A percentile compares a stretch with the other conserved stretches of the same genome.
phyloP scores from a whole-genome alignment of 2,329 filamentous ascomycete species.

The Neonectria magnoliae region DNA sequence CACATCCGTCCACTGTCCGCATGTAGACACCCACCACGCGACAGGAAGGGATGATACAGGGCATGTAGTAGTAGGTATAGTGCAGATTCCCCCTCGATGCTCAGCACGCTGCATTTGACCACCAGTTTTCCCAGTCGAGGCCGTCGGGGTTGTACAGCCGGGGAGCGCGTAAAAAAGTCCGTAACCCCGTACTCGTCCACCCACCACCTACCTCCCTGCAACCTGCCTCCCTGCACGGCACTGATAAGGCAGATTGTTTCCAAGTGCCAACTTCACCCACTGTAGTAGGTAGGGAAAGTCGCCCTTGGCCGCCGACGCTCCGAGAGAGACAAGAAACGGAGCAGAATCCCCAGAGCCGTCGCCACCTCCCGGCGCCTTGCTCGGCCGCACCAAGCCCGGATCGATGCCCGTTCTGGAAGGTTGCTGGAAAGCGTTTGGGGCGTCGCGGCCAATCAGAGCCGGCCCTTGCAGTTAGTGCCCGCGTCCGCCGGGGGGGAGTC shows the following conservation, averaged over 20 bases:
- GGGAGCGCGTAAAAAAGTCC: not conserved
- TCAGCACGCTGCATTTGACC: not conserved
- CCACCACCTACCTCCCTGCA: not conserved
- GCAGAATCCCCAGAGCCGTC: not conserved
- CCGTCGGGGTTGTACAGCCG: not conserved
- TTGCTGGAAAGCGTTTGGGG: slow-evolving; percentile 41
- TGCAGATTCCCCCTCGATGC: no score
- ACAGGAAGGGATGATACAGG: no score
- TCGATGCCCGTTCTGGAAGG: slow-evolving; percentile 39
- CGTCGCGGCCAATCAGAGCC: slow-evolving; percentile 1
- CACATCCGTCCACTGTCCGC: not conserved
- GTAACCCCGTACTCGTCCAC: not conserved
- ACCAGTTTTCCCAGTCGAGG: not conserved
- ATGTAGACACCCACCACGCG: no score
- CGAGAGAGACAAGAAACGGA: not conserved
- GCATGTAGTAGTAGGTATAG: no score
- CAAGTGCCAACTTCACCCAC: no score
- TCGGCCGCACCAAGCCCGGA: slow-evolving; percentile 29
- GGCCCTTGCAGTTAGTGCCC: not conserved
- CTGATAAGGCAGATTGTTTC: not conserved
- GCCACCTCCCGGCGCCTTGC: slow-evolving; percentile 33
- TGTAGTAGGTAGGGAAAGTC: no score
- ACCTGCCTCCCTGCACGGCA: not conserved
- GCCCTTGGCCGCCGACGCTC: not conserved
- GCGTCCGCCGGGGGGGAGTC: no score